Base-by-base conservation (phyloP, 129 eudicot genomes). In the Flaveria ramosissima region DNA sequence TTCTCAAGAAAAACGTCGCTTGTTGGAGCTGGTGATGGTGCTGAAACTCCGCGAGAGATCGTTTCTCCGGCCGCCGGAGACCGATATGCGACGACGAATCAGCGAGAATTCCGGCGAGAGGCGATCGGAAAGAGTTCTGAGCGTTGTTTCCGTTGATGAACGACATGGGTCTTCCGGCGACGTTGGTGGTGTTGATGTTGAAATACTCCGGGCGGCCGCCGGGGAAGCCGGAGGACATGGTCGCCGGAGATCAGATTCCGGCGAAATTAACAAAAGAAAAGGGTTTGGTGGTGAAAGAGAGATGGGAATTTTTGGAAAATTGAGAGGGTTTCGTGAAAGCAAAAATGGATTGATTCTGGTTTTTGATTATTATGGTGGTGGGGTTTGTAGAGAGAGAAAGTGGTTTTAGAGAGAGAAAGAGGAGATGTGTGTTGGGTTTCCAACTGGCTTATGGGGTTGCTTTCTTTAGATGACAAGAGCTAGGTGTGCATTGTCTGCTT, bases 151-250 rank as follows among this genome's bases (percentile, higher is more conserved):
- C 67, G 70, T 50, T 63, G 39, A 23, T 60, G 9, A 55, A 76
- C 0, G 84, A 48, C 20, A 78, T 19, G 61, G 96, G 85, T 85
- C 92, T 83, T 53, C 89, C 84, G 17, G 78, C 68, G 8, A 77
- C 68, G 74, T 46, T 47, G 68, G 24, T 80, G 64, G 53, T 27
- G 76, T 73, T 74, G 57, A 48, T n/a, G 66, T 74, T 42, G 66
- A 77, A 84, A 65, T 78, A 84, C 53, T 88, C 93, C 19, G 86
- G 88, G 3, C 70, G 75, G 0, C 88, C 83, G 26, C 91, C 86
- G 78, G 90, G 81, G 27, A 76, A 87, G 2, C 90, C 88, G 3
- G 96, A 85, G 7, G 96, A 83, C 96, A 90, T 90, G 60, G 51
- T 64, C 16, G 73, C 64, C 57, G 64, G 69, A 26, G 68, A 39